These are phyloP conservation scores for Lactifluus hygrophoroides DNA, from an alignment of 768 basidiomycete species.

Conservation along the genomic window DNA sequence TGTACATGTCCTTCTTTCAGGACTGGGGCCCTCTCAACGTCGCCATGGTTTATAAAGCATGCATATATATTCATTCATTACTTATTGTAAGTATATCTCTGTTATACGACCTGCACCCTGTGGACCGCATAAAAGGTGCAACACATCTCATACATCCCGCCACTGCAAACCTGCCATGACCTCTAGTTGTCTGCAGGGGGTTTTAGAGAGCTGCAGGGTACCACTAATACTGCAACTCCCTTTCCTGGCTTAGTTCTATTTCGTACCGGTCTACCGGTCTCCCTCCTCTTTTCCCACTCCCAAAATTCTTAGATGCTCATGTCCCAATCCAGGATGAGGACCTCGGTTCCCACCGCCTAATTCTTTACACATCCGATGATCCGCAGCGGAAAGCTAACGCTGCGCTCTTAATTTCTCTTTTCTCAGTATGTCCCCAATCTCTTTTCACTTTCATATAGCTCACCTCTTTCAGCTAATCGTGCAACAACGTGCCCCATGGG, in stretches of 20 bases:
- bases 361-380: constrained; percentile 83
- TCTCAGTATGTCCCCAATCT: constrained; percentile 55
- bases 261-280: not conserved
- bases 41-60: constrained; percentile 89
- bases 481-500: constrained; percentile 81
- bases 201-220: not conserved
- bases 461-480: constrained; percentile 70
- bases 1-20: constrained; percentile 90
- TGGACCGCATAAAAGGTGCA: not conserved
- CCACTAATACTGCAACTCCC: not conserved
- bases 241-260: not conserved
- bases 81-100: constrained; percentile 28
- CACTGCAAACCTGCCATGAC: not conserved
- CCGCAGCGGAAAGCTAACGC: constrained; percentile 88
- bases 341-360: constrained; percentile 61
- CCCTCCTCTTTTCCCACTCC: not conserved
- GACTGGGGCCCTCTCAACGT: constrained; percentile 92
- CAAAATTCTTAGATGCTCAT: constrained; percentile 8
- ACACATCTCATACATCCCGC: not conserved
- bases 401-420: constrained; percentile 88
- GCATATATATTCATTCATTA: constrained; percentile 85
- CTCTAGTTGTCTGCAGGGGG: not conserved
- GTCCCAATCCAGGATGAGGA: constrained; percentile 54
- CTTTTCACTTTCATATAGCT: not conserved
- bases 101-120: not conserved